A percentile compares a stretch with the other conserved stretches of the same genome.
Evolutionary conservation across 2,329 filamentous ascomycete species (phyloP).

Genomic region (Trichoderma atrobrunneum): DNA sequence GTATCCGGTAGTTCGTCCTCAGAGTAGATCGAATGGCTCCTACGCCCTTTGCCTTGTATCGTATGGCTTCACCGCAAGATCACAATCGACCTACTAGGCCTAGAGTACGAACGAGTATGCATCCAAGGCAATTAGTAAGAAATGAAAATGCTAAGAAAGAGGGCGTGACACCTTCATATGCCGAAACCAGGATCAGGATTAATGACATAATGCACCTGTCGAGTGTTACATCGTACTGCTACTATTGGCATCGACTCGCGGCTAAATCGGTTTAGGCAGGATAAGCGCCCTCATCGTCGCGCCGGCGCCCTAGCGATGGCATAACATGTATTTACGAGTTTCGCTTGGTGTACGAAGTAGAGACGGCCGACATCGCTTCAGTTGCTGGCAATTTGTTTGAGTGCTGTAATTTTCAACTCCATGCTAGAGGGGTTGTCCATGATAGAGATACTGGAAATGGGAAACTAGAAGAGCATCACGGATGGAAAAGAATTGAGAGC

Average conservation of each 20-base stretch:
- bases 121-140: neutral
- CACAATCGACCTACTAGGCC: neutral
- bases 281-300: neutral
- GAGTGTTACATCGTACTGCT: neutral
- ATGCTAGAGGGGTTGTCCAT: neutral
- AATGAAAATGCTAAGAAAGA: neutral
- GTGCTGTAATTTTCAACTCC: neutral
- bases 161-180: neutral
- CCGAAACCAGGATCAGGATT: neutral
- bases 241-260: neutral
- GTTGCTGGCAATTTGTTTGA: neutral
- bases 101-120: neutral
- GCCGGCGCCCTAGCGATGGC: neutral
- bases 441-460: neutral
- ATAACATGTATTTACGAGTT: neutral
- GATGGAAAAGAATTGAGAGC: neutral
- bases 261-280: slow-evolving; percentile 8
- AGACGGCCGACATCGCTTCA: neutral
- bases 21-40: neutral
- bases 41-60: neutral
- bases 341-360: neutral
- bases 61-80: neutral
- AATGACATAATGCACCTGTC: neutral
- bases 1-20: neutral
- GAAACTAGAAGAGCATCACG: neutral